Evolutionary conservation across 139 green algal genomes (phyloP), one percentile per base, ranked within the genome.

Genomic region (Yamagishiella unicocca): DNA sequence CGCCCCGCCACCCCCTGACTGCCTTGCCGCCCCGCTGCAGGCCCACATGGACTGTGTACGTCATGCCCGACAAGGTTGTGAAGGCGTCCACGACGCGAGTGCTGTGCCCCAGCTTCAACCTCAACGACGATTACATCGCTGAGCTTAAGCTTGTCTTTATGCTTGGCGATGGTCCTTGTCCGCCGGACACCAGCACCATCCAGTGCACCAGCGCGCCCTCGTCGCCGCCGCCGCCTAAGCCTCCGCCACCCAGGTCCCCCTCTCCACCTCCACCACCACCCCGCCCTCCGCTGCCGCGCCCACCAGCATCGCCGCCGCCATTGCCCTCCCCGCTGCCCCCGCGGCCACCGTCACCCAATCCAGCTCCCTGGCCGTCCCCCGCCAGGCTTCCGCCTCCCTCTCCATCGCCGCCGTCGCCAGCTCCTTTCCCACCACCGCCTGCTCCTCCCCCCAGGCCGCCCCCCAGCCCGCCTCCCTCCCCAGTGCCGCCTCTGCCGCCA

Each of bases 151-250:
- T 75, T 2, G n/a, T 29, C 27, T 85, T 61, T 29, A 25, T 35
- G 6, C 29, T 64, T 0, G 40, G 29, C 5, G 66, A 61, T 40
- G 62, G 7, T 43, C 17, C 17, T 12, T 78, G 64, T 42, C 42
- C 31, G 25, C 62, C 64, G 0, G 80, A 86, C 61, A 66, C 50
- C n/a, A 66, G 42, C 62, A 35, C 29, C 1, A 1, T 86, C 12
- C 14, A 29, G 21, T 86, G 80, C 45, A 38, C 3, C 29, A 38
- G 25, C 10, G 22, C 66, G 62, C n/a, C 62, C 12, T 35, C 62
- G 50, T 43, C 80, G 35, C 64, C 80, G 42, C 80, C 80, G 80
- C 80, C 80, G 38, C 58, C 78, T 3, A 27, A n/a, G 9, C 54
- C 77, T 24, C 40, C 55, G 77, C 53, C 2, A 31, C 76, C 76